These are phyloP conservation scores for Pleurotus tuoliensis DNA, from an alignment of 768 basidiomycete species.

Conservation along the genomic window DNA sequence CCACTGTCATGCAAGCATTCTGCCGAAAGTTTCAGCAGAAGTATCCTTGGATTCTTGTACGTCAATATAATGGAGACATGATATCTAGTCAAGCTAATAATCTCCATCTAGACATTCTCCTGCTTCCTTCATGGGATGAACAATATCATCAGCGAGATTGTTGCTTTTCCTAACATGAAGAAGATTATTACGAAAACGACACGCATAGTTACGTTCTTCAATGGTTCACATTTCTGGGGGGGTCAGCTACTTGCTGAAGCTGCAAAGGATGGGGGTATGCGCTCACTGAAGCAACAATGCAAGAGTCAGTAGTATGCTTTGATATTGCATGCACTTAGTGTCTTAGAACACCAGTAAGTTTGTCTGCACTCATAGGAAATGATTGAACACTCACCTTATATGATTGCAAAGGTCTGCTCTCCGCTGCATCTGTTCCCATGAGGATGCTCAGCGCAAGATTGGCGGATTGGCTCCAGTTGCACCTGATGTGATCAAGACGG, in stretches of 20 bases:
- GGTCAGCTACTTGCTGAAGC: slow-evolving; percentile 23
- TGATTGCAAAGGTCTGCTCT: no score
- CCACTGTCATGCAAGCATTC: slow-evolving; percentile 25
- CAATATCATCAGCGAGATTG: slow-evolving; percentile 25
- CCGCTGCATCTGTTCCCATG: no score
- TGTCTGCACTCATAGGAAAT: no score
- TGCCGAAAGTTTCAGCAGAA: slow-evolving; percentile 13
- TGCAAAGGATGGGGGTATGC: slow-evolving; percentile 8
- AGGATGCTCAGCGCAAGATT: no score
- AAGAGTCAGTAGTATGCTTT: slow-evolving; percentile 23
- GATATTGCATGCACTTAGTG: slow-evolving; percentile 19
- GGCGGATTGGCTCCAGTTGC: no score
- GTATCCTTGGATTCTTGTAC: slow-evolving; percentile 21
- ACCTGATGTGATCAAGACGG: no score
- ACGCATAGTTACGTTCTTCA: slow-evolving; percentile 26
- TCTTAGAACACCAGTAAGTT: slow-evolving; percentile 8
- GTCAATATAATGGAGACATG: background rate
- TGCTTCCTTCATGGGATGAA: slow-evolving; percentile 29
- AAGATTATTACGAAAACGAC: slow-evolving; percentile 13
- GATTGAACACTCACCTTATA: no score
- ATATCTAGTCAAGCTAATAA: no score
- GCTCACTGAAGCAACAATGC: slow-evolving; percentile 19
- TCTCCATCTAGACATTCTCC: slow-evolving; percentile 15
- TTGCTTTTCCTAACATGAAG: slow-evolving; percentile 19
- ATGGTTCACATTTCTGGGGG: slow-evolving; percentile 30